Conservation (phyloP, 768 basidiomycete genomes). For the Rhizopogon rudus region DNA sequence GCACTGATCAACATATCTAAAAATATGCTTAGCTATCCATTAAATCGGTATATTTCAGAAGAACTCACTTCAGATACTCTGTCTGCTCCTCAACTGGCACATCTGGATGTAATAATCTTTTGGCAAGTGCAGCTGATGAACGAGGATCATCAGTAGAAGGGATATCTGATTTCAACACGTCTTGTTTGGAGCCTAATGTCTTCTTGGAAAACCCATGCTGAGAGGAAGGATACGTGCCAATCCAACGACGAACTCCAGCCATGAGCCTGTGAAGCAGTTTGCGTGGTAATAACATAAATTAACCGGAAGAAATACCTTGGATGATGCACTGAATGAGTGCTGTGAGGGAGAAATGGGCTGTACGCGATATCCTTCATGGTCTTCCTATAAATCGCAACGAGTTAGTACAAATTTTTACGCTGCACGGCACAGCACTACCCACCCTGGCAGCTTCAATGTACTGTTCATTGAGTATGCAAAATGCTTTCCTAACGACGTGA, state of each 20-base stretch:
- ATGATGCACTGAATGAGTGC: slow-evolving; percentile 31
- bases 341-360: slow-evolving; percentile 72
- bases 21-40: background rate
- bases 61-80: slow-evolving; percentile 66
- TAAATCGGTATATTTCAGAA: background rate
- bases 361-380: slow-evolving; percentile 60
- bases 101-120: slow-evolving; percentile 51
- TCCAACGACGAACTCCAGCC: slow-evolving; percentile 77
- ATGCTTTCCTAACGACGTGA: slow-evolving; percentile 82
- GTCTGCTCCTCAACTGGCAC: slow-evolving; percentile 61
- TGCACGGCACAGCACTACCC: slow-evolving; percentile 15
- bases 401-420: background rate
- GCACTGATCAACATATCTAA: slow-evolving; percentile 72
- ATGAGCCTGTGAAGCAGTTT: slow-evolving; percentile 48
- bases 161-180: slow-evolving; percentile 20
- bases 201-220: slow-evolving; percentile 38
- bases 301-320: slow-evolving; percentile 27
- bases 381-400: slow-evolving; percentile 41
- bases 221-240: slow-evolving; percentile 47
- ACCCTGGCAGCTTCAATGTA: slow-evolving; percentile 81
- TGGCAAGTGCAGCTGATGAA: slow-evolving; percentile 58
- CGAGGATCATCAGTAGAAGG: slow-evolving; percentile 22
- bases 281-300: slow-evolving; percentile 13
- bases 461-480: slow-evolving; percentile 94
- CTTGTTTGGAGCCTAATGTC: slow-evolving; percentile 21